Percentiles rank a stretch among this genome's conserved stretches.
These are phyloP conservation scores for Talaromyces funiculosus DNA, from an alignment of 2,329 filamentous ascomycete genomes.

Conservation along the genomic window DNA sequence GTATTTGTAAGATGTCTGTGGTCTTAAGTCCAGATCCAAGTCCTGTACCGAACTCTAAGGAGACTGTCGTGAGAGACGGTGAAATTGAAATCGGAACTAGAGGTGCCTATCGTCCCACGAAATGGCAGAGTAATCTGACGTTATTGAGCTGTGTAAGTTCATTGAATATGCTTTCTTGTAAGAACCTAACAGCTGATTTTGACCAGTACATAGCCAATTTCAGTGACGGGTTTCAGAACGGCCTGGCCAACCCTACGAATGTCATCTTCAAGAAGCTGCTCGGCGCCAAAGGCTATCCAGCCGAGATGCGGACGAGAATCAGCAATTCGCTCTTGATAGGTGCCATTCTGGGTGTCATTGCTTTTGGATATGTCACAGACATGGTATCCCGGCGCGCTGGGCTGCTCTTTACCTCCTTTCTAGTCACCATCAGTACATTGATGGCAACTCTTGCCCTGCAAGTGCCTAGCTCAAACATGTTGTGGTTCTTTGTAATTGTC, in stretches of 20 bases:
- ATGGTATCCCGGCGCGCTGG: conserved; percentile 25
- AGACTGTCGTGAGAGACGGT: not conserved
- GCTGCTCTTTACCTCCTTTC: conserved; percentile 24
- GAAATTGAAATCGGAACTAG: not conserved
- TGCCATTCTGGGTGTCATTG: conserved; percentile 26
- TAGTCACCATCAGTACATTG: conserved; percentile 26
- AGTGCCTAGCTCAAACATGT: conserved; percentile 29
- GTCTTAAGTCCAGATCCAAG: not conserved
- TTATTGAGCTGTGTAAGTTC: conserved; percentile 26
- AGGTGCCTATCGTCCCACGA: conserved; percentile 18
- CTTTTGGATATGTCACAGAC: conserved; percentile 25
- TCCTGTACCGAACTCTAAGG: not conserved
- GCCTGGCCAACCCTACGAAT: conserved; percentile 28
- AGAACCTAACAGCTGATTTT: not conserved
- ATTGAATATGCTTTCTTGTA: not conserved
- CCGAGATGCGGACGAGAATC: conserved; percentile 27
- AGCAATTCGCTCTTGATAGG: conserved; percentile 28
- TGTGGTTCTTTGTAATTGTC: conserved; percentile 35
- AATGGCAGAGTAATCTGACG: conserved; percentile 26
- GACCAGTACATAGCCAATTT: conserved; percentile 28
- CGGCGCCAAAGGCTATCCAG: conserved; percentile 19
- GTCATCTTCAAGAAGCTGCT: conserved; percentile 27
- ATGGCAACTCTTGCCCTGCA: conserved; percentile 36
- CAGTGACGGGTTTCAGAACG: conserved; percentile 29
- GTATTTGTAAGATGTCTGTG: not conserved